Base-by-base conservation (phyloP, 139 green algal species). In the Chlamydomonas incerta region DNA sequence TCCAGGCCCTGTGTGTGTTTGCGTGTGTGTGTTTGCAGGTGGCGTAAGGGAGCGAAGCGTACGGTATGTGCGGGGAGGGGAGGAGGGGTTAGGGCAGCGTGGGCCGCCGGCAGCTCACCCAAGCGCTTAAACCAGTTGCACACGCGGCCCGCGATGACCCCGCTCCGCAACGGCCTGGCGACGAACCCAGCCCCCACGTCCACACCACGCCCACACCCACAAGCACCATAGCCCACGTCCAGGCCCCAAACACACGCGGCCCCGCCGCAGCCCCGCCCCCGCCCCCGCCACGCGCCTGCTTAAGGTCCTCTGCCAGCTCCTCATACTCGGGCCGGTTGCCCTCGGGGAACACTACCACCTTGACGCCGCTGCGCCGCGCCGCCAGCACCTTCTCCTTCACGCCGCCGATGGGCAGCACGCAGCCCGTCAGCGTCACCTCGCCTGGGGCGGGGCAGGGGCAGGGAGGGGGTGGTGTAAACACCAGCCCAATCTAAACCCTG, bases 311-410 rank as follows among this genome's bases (percentile, higher is more conserved):
- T 67, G 89, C 29, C 87, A 99, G 95, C 88, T 99, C 97, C 20
- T 99, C 95, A 85, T 93, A 99, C 87, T 99, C 98, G 34, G 90
- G 88, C 65, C 90, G 76, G 89, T 99, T 99, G 76, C 87, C 97
- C 57, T 95, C 87, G 3, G 98, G 98, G 79, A 99, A 98, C 17
- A 99, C 66, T 80, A 92, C 74, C 70, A 86, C 81, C 75, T 88
- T 92, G 31, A 96, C 91, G 6, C 93, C 91, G 33, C 91, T 95
- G 29, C 97, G 90, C 37, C 93, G 79, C 29, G 96, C 97, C 21
- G 96, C 96, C 24, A 99, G 92, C 31, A 94, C 90, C 90, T 99
- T 99, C 89, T 99, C 97, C 90, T 99, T 99, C 18, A 99, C 92
- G 0, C 96, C 95, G 6, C 96, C 96, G 73, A 99, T 96, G 33